Evolutionary conservation across 805 yeast genomes (phyloP), one percentile per base, ranked within the genome.

Genomic region (Metschnikowia bowlesiae): DNA sequence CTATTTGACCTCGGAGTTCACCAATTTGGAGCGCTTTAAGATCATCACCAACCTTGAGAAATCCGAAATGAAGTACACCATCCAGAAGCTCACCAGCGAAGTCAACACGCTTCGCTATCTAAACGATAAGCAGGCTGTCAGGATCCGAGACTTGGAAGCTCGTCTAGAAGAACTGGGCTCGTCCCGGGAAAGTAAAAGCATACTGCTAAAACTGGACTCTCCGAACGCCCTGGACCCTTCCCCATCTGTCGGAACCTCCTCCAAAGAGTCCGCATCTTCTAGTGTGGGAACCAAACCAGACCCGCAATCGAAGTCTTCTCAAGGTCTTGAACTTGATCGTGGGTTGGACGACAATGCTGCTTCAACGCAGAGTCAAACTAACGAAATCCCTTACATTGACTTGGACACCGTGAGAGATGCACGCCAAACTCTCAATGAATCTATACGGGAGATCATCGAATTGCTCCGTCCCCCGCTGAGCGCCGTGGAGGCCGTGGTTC

Each of bases 1-100:
- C 58, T 80, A 80, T 58, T 64, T 80, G 51, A 82, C 82, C 39
- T 71, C 79, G n/a, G 84, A 80, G 54, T 80, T 80, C 62, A 79
- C 84, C 26, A 74, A 74, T 39, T 57, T 64, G 52, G 68, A 64
- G 49, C 56, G 68, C 42, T 64, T 55, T 61, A 73, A 79, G 56
- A 78, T 80, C 65, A 67, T 77, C 65, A 72, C 75, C 50, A 81
- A 77, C 59, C 64, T 80, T 56, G 84, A 80, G 59, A 77, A 74
- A 52, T 71, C 79, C 4, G 78, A 75, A 42, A 71, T 80, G 74
- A 78, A 78, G 60, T 70, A 76, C 57, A 71, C 73, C 48, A 78
- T 80, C 44, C 71, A 75, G 44, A 79, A 78, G 55, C 58, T 80
- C 37, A 83, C 79, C 53, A 76, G 81, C 41, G 83, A 80, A 56